Base-by-base conservation (phyloP, 2,329 filamentous ascomycete genomes). In the Sporothrix pseudoabietina region DNA sequence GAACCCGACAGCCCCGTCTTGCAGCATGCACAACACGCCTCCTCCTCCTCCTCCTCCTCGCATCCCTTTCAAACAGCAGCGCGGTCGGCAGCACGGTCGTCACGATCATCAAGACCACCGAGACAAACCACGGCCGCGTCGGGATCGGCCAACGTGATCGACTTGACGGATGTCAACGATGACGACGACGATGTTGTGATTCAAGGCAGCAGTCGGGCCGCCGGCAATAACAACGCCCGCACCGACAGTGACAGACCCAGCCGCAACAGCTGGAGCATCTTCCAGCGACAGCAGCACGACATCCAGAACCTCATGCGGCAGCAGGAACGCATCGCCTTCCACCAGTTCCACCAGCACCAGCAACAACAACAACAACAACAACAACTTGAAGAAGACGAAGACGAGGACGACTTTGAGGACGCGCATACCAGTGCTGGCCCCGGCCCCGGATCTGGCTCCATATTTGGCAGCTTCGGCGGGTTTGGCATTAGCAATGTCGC, bases 1-100 rank as follows among this genome's bases (percentile, higher is more conserved):
- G 85, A 87, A 75, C 84, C 85, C 0, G 85, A 87, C 77, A 86
- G 84, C 22, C 84, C 85, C 0, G 77, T 77, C 16, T 75, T 63
- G 35, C 74, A 72, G 65, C 54, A 66, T n/a, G 44, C 69, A 47
- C 54, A 26, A 26, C 26, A 26, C 44, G 12, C 5, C 26, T 55
- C 7, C 59, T 54, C n/a, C 30, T 5, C n/a, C 32, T 26, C 1
- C 12, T 6, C 22, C 19, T 44, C n/a, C 41, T 19, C 41, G 1
- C 44, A 49, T 49, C 44, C 63, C 22, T 68, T 32, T 32, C 41
- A 14, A 9, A 30, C 22, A 16, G 63, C 41, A 1, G 41, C 68
- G 16, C 32, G n/a, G 32, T 44, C 54, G 35, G 35, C 35, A 35
- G 35, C 35, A 35, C 35, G 35, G 3, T 47, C 61, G 22, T 30